phyloP scores from a whole-genome alignment of 2,329 filamentous ascomycete genomes.

The Metarhizium brunneum region DNA sequence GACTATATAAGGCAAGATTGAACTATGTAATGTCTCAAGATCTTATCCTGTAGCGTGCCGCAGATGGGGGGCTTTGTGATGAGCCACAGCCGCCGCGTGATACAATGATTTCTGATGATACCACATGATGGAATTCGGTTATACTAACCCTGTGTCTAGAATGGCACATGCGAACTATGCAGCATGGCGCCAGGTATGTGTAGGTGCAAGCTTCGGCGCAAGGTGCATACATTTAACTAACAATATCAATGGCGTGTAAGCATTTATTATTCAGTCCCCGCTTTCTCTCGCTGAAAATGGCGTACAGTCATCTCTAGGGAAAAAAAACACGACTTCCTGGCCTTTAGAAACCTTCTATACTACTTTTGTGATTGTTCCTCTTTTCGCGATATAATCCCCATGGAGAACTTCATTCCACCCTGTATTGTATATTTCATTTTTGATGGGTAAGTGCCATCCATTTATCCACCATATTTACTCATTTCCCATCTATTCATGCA shows the following conservation, averaged over 20 bases:
- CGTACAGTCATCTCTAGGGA: neutral
- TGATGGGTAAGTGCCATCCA: neutral
- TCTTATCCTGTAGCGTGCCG: neutral
- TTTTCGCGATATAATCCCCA: neutral
- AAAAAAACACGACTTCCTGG: neutral
- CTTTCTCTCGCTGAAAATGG: neutral
- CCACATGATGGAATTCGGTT: too few species aligned
- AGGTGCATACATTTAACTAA: neutral
- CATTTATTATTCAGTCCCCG: neutral
- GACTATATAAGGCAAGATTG: neutral
- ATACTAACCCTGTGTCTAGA: too few species aligned
- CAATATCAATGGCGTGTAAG: neutral
- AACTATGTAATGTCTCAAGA: neutral
- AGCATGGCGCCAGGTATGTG: too few species aligned
- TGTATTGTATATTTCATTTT: neutral
- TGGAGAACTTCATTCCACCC: neutral
- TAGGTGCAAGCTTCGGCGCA: neutral
- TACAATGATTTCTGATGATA: too few species aligned
- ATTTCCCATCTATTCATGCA: slow-evolving; percentile 5
- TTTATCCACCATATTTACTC: slow-evolving; percentile 10
- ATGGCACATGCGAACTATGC: too few species aligned
- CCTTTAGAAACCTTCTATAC: neutral
- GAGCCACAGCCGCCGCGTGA: neutral
- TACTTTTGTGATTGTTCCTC: neutral
- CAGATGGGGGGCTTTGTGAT: neutral